Evolutionary conservation across 768 basidiomycete species (phyloP), one percentile per base, ranked within the genome.

Genomic region (Holtermanniella nyarrowii): DNA sequence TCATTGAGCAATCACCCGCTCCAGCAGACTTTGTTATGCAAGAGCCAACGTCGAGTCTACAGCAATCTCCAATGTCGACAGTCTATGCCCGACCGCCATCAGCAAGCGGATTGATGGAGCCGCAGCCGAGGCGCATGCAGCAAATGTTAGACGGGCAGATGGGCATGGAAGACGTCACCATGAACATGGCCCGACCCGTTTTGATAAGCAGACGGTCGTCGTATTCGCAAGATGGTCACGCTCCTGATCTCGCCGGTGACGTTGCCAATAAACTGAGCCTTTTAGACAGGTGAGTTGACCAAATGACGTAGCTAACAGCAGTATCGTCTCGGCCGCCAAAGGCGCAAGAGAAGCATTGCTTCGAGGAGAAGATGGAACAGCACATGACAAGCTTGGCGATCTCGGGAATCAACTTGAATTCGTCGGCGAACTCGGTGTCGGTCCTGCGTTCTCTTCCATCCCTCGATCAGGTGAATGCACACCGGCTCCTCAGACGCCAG

Each of bases 391-490:
- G 46, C 50, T 71, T 1, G 66, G 62, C 27, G 55, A 69, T 11
- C 48, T 71, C 49, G 62, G 61, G 20, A 62, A 61, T 48, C 65
- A 66, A 16, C 64, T 71, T 23, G 65, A 66, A 41, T 52, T 57
- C 14, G 62, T 60, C n/a, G 54, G 52, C 46, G 65, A 67, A 49
- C 41, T 67, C 4, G 62, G 62, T 7, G 58, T 60, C 13, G 60
- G 58, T 20, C 61, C 64, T 23, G 52, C 53, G 5, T 37, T 37
- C 31, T 37, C 31, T 37, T 7, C 31, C 16, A 16, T 7, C 10
- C 10, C 31, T 7, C 31, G 31, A 37, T 37, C 31, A 37, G 31
- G 10, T 16, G 31, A 37, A 7, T 37, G 31, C 31, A 37, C 31
- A 37, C 31, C 31, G 10, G 31, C 31, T 37, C 31, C 31, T 7